A percentile compares a stretch with the other conserved stretches of the same genome.
phyloP scores from a whole-genome alignment of 2,329 filamentous ascomycete species.

The Coniochaeta prunicola region DNA sequence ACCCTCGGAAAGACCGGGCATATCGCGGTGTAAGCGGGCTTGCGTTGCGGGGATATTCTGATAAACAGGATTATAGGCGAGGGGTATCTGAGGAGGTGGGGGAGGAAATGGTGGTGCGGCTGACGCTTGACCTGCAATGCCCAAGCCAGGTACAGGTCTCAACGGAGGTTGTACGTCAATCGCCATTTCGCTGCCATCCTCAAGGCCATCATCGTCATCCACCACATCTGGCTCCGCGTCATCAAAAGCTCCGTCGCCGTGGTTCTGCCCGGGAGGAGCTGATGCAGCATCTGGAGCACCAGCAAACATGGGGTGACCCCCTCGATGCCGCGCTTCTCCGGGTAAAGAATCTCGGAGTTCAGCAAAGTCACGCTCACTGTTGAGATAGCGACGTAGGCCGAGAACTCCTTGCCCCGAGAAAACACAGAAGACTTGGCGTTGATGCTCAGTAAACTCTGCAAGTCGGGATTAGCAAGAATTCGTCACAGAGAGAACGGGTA shows the following conservation, averaged over 20 bases:
- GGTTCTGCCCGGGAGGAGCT: constrained; percentile 4
- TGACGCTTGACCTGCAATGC: constrained; percentile 2
- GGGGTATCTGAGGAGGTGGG: constrained; percentile 4
- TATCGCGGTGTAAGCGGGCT: not conserved
- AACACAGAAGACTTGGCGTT: constrained; percentile 93
- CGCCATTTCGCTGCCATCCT: constrained; percentile 21
- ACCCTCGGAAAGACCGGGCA: not conserved
- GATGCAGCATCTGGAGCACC: not conserved
- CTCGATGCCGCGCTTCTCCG: not conserved
- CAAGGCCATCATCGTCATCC: constrained; percentile 20
- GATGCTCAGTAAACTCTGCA: constrained; percentile 86
- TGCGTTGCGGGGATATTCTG: not conserved
- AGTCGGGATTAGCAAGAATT: constrained; percentile 15
- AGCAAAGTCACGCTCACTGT: constrained; percentile 42
- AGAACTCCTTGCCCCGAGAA: constrained; percentile 84
- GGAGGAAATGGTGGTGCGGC: constrained; percentile 8
- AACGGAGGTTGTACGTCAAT: constrained; percentile 15
- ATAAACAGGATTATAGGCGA: not conserved
- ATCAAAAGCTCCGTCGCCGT: constrained; percentile 11
- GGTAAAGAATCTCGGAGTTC: constrained; percentile 21
- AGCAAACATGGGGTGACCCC: constrained; percentile 1
- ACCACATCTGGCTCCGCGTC: constrained; percentile 14
- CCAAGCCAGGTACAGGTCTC: not conserved
- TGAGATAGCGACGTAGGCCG: constrained; percentile 72
- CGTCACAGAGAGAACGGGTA: not conserved